Conservation (phyloP, 352 stramenopile genomes). For the Pythium aquatile region DNA sequence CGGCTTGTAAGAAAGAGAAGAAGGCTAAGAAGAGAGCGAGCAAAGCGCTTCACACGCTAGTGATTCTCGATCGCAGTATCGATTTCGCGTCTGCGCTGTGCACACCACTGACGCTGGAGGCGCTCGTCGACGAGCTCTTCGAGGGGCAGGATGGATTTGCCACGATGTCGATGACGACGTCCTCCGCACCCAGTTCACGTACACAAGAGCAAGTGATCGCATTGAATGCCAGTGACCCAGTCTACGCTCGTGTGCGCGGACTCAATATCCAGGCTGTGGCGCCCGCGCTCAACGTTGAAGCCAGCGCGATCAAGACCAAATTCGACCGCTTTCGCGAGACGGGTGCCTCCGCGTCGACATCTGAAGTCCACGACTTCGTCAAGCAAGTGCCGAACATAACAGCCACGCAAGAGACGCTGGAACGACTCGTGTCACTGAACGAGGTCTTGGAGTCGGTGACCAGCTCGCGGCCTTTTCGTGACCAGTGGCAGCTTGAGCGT, state of each 20-base stretch:
- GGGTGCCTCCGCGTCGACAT: slow-evolving; percentile 40
- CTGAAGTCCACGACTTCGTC: slow-evolving; percentile 75
- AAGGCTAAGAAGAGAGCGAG: slow-evolving; percentile 2
- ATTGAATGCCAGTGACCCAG: slow-evolving; percentile 57
- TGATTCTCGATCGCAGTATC: slow-evolving; percentile 68
- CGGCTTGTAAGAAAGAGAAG: background rate
- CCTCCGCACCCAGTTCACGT: background rate
- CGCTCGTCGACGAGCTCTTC: slow-evolving; percentile 63
- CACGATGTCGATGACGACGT: slow-evolving; percentile 18
- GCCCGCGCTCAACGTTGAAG: slow-evolving; percentile 44
- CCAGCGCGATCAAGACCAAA: slow-evolving; percentile 45
- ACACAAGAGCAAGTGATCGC: slow-evolving; percentile 9
- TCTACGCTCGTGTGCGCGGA: slow-evolving; percentile 63
- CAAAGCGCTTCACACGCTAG: slow-evolving; percentile 40
- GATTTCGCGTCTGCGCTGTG: slow-evolving; percentile 70
- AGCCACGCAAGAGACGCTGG: slow-evolving; percentile 45
- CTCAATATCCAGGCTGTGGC: slow-evolving; percentile 63
- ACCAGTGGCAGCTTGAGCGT: slow-evolving; percentile 68
- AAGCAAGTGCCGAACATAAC: slow-evolving; percentile 64
- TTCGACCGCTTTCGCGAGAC: slow-evolving; percentile 57
- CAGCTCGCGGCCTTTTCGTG: slow-evolving; percentile 43
- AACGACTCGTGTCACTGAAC: slow-evolving; percentile 60
- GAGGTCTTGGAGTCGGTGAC: slow-evolving; percentile 54
- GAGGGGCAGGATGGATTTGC: slow-evolving; percentile 60
- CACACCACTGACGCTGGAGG: slow-evolving; percentile 71